Evolutionary conservation across 2,329 filamentous ascomycete species (phyloP), one percentile per base, ranked within the genome.

Genomic region (Apiospora rasikravindrae): DNA sequence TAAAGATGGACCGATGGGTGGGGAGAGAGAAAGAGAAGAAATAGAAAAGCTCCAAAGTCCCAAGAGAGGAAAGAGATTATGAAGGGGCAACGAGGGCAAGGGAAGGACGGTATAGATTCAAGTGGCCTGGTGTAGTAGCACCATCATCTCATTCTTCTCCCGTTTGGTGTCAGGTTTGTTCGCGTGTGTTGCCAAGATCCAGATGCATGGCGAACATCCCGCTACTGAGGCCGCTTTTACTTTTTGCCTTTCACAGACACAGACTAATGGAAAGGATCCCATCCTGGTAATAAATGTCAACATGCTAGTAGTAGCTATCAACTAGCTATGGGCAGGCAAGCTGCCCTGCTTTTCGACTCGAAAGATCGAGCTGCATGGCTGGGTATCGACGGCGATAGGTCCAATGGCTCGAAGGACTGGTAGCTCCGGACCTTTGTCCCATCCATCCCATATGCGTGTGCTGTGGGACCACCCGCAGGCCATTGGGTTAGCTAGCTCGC

Each of bases 101-200:
- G 33, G 57, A 64, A 22, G 57, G 19, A 14, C 16, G 40, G 57
- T 64, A 64, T 64, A 64, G 19, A 40, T 64, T 64, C 57, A 64
- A 64, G n/a, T 64, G 57, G 57, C 57, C 57, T 64, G 57, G 57
- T 64, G 57, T 64, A 64, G 57, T 40, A 40, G 57, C 57, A 64
- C 57, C 57, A 64, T 64, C 57, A 64, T 64, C 57, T 64, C 33
- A 64, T 40, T 37, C 8, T 61, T 33, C 33, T 49, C 57, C 57
- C 57, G 57, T 64, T 40, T 64, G 57, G 57, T 64, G 57, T 40
- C 57, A 64, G 49, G 22, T 37, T 64, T 33, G 22, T 37, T 64
- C 57, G 57, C 33, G 57, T 64, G 19, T 64, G 33, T 64, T 64
- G 57, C 57, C 57, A 64, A 40, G 57, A 40, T 64, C 33, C 57